Evolutionary conservation across 345 rosid genomes (phyloP).

Genomic region (Camelina hispida): DNA sequence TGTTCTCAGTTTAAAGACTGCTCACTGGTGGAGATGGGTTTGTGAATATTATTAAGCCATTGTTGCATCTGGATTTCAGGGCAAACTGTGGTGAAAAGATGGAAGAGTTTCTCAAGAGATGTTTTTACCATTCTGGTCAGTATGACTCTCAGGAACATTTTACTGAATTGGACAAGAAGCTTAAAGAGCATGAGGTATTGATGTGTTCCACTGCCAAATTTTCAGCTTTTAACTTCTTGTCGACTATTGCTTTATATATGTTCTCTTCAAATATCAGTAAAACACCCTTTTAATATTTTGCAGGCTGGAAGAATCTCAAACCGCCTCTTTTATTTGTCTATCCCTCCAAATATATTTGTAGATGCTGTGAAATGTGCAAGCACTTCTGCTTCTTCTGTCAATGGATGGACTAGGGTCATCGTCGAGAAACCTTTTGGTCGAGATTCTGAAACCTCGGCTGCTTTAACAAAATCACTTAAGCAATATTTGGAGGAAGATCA

Average conservation of each 20-base stretch:
- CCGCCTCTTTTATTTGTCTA: slow-evolving; percentile 93
- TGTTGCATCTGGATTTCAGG: slow-evolving; percentile 55
- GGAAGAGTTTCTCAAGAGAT: slow-evolving; percentile 93
- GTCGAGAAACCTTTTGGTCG: slow-evolving; percentile 99
- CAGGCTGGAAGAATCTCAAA: slow-evolving; percentile 83
- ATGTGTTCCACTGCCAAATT: slow-evolving; percentile 11
- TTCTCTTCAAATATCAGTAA: not conserved
- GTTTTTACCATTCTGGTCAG: slow-evolving; percentile 98
- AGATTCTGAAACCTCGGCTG: slow-evolving; percentile 96
- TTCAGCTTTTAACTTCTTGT: not conserved
- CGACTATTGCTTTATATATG: not conserved
- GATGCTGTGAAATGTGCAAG: slow-evolving; percentile 96
- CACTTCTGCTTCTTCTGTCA: slow-evolving; percentile 81
- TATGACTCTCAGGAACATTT: slow-evolving; percentile 86
- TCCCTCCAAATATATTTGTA: slow-evolving; percentile 92
- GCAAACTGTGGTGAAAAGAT: slow-evolving; percentile 92
- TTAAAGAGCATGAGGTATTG: slow-evolving; percentile 87
- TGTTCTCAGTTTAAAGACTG: not conserved
- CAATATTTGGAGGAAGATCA: slow-evolving; percentile 89
- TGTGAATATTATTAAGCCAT: not conserved
- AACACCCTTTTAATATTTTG: slow-evolving; percentile 11
- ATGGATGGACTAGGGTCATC: slow-evolving; percentile 98
- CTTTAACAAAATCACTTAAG: slow-evolving; percentile 83
- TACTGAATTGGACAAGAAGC: slow-evolving; percentile 74
- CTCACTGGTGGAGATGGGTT: not conserved